Base-by-base conservation (phyloP, 148 eudicot genomes). In the Oxyria digyna region DNA sequence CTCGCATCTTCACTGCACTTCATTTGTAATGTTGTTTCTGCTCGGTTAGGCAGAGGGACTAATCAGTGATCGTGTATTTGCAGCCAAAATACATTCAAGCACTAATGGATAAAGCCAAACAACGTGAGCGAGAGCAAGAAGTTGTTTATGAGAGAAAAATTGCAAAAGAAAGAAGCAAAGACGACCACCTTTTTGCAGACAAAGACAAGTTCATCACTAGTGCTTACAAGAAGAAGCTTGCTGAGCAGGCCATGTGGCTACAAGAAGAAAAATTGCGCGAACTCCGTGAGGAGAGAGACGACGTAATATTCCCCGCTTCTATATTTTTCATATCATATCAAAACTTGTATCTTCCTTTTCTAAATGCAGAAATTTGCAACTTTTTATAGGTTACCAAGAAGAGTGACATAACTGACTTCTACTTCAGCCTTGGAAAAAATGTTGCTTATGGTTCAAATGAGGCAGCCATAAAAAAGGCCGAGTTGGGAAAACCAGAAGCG, bases 191-290 rank as follows among this genome's bases (percentile, higher is more conserved):
- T 9, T 88, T 50, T 76, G 91, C 83, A 37, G 96, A 85, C 73
- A 94, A 94, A 80, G 98, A 88, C 68, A 94, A 90, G 74, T 94
- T 86, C 73, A 80, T 90, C 65, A 94, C 97, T 3, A 35, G 85
- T 80, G 92, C 96, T 67, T 94, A 94, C 87, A 90, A 90, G 75
- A 85, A 72, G 81, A 90, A 94, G 74, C 96, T 94, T 57, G 98
- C 92, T 0, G 98, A 90, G 83, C 85, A 90, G 74, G 86, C 78
- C 49, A 88, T 82, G 77, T 93, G 95, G 98, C 45, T 79, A 77
- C 89, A 81, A 76, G 98, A 93, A 69, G 88, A 93, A 74, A 85
- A 87, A 41, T 48, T 86, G 68, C 96, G 89, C 45, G 81, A 86
- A 79, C 80, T 87, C 43, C 85, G 84, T 29, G 96, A 93, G 78